Base-by-base conservation (phyloP, 805 yeast genomes). In the Candida boidinii region DNA sequence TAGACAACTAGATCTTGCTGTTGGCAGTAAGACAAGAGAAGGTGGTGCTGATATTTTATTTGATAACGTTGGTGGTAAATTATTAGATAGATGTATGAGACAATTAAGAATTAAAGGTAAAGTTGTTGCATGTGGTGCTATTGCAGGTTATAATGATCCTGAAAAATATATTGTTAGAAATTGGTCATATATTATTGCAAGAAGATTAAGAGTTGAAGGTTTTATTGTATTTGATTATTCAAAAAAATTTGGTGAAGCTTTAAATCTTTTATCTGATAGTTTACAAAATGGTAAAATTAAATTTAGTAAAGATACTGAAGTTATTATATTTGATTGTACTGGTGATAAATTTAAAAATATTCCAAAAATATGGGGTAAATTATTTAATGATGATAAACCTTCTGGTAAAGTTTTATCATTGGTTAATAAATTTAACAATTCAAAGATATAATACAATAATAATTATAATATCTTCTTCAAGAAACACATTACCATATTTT, bases 31-130 rank as follows among this genome's bases (percentile, higher is more conserved):
- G n/a, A n/a, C n/a, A n/a, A n/a, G n/a, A n/a, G 66, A 58, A 10
- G 65, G 70, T 35, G 64, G 61, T 32, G 67, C 68, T 24, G 77
- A 74, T 43, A 59, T 65, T 25, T 76, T 66, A 51, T 73, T 63
- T 39, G 86, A 78, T 48, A 70, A 70, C 41, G 84, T 78, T 23
- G 85, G 84, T 30, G 85, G 84, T 26, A 60, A 64, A 33, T 61
- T 70, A 15, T 60, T 77, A 45, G 73, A 69, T 41, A 51, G 58
- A 17, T 67, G 68, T 33, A 52, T 69, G 39, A 35, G 43, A 7
- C 46, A 53, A 38, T 46, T 64, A 36, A 70, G 61, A 40, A 51
- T 49, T 7, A 50, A 47, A 25, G 76, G 73, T 27, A 56, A 50
- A 23, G 55, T 79, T 26, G 48, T 75, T 34, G 77, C 74, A n/a